phyloP scores from a whole-genome alignment of 2,329 filamentous ascomycete species.

The Fusarium phyllophilum region DNA sequence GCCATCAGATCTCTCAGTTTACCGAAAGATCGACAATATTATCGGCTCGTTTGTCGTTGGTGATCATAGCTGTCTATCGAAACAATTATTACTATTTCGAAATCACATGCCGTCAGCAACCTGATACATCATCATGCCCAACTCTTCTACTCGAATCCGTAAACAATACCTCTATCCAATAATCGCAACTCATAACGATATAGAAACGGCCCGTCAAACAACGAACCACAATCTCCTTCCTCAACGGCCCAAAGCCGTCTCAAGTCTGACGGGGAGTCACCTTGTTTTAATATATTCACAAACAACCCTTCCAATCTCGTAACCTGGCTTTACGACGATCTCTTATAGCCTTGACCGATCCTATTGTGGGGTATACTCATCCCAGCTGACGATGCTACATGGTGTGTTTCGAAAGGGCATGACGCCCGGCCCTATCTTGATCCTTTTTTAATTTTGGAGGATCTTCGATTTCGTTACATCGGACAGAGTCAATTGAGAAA shows the following conservation, averaged over 20 bases:
- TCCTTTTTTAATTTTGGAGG: constrained; percentile 12
- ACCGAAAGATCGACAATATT: fast-evolving
- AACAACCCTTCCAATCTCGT: constrained; percentile 10
- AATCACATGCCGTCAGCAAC: constrained; percentile 1
- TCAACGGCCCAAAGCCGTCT: not conserved
- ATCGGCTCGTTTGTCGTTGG: not conserved
- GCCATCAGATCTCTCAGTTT: not conserved
- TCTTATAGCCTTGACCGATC: not conserved
- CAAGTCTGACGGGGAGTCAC: not conserved
- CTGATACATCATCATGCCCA: not conserved
- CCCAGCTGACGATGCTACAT: constrained; percentile 33
- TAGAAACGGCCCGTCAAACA: not conserved
- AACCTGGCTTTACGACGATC: constrained; percentile 10
- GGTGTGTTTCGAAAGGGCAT: constrained; percentile 33
- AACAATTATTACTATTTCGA: not conserved
- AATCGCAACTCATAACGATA: not conserved
- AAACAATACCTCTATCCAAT: not conserved
- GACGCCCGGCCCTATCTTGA: constrained; percentile 8
- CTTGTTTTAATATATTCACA: constrained; percentile 9
- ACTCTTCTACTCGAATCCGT: not conserved
- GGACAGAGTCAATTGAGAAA: not conserved
- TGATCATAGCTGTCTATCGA: not conserved
- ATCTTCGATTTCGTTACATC: constrained; percentile 2
- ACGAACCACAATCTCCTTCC: constrained; percentile 1
- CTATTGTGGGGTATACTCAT: not conserved